Base-by-base conservation (phyloP, 805 yeast genomes). In the Hanseniaspora vineae region DNA sequence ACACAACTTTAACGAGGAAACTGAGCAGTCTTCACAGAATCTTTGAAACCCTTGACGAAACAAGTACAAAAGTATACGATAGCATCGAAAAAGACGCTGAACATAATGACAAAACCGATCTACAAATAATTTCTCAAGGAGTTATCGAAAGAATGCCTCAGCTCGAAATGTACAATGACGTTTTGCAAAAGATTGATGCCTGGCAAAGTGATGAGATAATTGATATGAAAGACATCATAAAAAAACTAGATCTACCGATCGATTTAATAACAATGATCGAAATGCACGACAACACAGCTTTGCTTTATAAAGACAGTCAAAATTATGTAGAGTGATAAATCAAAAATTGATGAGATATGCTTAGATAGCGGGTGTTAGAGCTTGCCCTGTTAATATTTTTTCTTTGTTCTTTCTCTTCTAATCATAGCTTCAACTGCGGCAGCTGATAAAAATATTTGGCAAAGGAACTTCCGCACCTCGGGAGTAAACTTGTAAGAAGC, bases 401-500 rank as follows among this genome's bases (percentile, higher is more conserved):
- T 46, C 43, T 46, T 49, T 39, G 46, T 48, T 68, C 47, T 63
- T 48, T 75, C 77, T 45, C 70, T 65, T 56, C 66, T 70, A 35
- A 77, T 68, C 45, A 79, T 53, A 12, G 62, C 62, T 50, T 79
- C 85, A 58, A 82, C 63, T 42, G 78, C 66, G 32, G 67, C 67
- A 12, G 72, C 67, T 52, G 74, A 73, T 47, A 76, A 74, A 53
- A 84, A 76, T 46, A 83, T 65, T 42, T 80, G 89, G 55, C 81
- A 73, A 14, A 87, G 66, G 56, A 79, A 81, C 52, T 77, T 71
- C 35, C 95, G 66, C 17, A 77, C 77, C 3, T 76, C 75, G 46
- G 75, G 77, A 52, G 80, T 75, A 61, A 77, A 84, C 44, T 71
- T 73, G 69, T 65, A 87, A 59, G 61, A 68, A 54, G 70, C 83